These are phyloP conservation scores for Fragilaria radians DNA, from an alignment of 108 stramenopile genomes.

Conservation along the genomic window DNA sequence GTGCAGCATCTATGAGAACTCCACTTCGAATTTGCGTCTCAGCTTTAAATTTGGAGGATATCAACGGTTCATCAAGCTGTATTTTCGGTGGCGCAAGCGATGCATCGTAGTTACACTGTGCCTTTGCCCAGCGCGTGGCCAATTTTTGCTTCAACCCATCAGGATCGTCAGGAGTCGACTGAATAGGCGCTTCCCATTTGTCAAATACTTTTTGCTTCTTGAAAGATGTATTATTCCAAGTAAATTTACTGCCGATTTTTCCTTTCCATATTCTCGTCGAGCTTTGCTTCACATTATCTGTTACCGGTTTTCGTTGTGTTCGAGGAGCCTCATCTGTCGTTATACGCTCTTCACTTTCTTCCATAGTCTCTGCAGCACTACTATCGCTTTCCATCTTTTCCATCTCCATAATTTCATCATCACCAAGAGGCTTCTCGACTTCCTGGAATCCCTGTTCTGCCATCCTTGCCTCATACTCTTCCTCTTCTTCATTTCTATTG, in stretches of 20 bases:
- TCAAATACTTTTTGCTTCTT: background rate
- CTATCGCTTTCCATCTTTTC: background rate
- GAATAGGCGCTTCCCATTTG: background rate
- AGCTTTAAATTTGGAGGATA: background rate
- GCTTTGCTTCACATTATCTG: background rate
- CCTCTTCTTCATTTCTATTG: background rate
- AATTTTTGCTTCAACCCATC: background rate
- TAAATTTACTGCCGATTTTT: too few relatives aligned
- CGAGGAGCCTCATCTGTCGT: background rate
- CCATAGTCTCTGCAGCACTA: background rate
- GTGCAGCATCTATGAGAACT: constrained; percentile 36
- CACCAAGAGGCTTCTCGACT: background rate
- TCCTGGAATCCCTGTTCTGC: too few relatives aligned
- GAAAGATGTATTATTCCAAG: background rate
- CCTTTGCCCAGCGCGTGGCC: background rate
- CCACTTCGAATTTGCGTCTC: constrained; percentile 4
- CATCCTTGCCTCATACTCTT: too few relatives aligned
- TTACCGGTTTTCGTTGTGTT: background rate
- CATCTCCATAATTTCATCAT: background rate
- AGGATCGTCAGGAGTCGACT: background rate
- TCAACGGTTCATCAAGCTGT: background rate
- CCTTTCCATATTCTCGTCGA: background rate
- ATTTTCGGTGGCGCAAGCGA: background rate
- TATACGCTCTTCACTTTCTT: background rate
- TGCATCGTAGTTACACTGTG: background rate